phyloP scores from a whole-genome alignment of 2,329 filamentous ascomycete species.

The Penicillium digitatum region DNA sequence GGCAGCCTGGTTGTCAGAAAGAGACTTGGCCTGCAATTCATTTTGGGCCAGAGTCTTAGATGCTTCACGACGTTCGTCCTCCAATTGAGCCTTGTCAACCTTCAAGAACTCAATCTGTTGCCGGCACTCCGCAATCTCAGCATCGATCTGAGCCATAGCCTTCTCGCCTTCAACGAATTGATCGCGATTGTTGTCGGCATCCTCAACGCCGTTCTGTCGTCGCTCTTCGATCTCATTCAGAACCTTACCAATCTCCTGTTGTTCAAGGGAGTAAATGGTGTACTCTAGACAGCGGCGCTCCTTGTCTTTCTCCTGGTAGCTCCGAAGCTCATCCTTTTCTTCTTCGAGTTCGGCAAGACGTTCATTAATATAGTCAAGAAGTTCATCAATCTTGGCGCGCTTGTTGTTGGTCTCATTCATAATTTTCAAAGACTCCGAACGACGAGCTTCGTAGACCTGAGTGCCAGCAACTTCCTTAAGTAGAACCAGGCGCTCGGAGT shows the following conservation, averaged over 20 bases:
- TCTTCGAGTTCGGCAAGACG: constrained; percentile 86
- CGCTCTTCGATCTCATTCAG: constrained; percentile 79
- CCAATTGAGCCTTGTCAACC: constrained; percentile 80
- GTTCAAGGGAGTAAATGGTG: constrained; percentile 86
- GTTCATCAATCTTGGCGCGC: constrained; percentile 86
- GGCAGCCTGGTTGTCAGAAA: constrained; percentile 76
- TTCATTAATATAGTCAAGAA: constrained; percentile 87
- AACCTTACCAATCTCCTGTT: constrained; percentile 70
- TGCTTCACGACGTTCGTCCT: constrained; percentile 80
- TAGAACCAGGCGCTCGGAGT: constrained; percentile 80
- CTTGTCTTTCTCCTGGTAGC: constrained; percentile 90
- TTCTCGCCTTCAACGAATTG: constrained; percentile 75
- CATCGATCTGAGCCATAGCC: constrained; percentile 70
- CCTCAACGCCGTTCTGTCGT: constrained; percentile 76
- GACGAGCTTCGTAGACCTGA: constrained; percentile 89
- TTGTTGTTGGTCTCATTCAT: constrained; percentile 97
- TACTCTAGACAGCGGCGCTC: constrained; percentile 91
- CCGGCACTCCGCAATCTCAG: constrained; percentile 72
- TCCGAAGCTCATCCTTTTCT: constrained; percentile 91
- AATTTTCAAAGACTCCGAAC: constrained; percentile 89
- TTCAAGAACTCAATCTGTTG: constrained; percentile 80
- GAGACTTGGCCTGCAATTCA: constrained; percentile 76
- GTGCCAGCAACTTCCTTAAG: constrained; percentile 98
- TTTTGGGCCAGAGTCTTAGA: constrained; percentile 77
- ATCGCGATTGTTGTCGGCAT: constrained; percentile 74